A percentile compares a stretch with the other conserved stretches of the same genome.
Evolutionary conservation across 345 rosid species (phyloP).

Genomic region (Xanthoceras sorbifolium): DNA sequence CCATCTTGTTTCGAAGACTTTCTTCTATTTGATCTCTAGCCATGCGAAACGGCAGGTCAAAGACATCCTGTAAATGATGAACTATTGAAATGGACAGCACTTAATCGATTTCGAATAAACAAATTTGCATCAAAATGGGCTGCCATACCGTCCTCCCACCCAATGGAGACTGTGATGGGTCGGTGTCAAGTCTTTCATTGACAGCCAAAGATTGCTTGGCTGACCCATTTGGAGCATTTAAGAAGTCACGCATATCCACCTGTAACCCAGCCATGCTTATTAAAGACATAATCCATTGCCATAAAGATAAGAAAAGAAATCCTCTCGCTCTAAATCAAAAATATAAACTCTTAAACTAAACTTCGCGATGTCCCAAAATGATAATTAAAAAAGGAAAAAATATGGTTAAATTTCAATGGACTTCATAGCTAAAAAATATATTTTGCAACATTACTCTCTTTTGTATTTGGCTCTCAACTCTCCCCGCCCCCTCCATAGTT

Average conservation of each 20-base stretch:
- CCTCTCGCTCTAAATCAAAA: background rate
- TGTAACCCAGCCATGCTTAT: conserved; percentile 26
- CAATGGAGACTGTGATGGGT: conserved; percentile 83
- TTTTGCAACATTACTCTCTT: background rate
- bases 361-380: background rate
- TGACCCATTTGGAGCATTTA: conserved; percentile 80
- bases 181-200: conserved; percentile 55
- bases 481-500: background rate
- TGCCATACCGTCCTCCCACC: conserved; percentile 89
- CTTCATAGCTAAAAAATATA: background rate
- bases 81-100: conserved; percentile 6
- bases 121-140: conserved; percentile 13
- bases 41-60: conserved; percentile 90
- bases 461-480: background rate
- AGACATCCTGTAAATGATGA: conserved; percentile 64
- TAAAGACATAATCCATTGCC: conserved; percentile 8
- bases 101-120: background rate
- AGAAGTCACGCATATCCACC: conserved; percentile 93
- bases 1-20: conserved; percentile 88
- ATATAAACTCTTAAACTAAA: background rate
- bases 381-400: background rate
- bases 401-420: background rate
- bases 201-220: conserved; percentile 71
- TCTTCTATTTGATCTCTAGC: conserved; percentile 98
- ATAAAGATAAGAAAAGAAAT: background rate